Evolutionary conservation across 2,329 filamentous ascomycete species (phyloP).

Genomic region (Bipolaris oryzae): DNA sequence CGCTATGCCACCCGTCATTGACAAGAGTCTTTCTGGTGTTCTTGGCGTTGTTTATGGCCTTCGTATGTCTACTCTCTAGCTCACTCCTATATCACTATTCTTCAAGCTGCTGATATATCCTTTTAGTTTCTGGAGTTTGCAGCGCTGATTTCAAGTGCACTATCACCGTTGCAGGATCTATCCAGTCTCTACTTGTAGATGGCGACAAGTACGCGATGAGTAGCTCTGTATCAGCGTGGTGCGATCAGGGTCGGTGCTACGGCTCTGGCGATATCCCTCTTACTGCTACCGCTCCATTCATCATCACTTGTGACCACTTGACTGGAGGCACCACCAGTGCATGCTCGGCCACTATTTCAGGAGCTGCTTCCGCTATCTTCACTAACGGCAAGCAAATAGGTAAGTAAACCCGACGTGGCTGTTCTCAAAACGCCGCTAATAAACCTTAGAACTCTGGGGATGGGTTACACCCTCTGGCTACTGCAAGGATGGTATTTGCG

Average conservation of each 20-base stretch:
- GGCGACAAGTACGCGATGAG: constrained; percentile 7
- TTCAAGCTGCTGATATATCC: background rate
- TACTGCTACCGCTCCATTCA: constrained; percentile 10
- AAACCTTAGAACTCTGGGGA: constrained; percentile 4
- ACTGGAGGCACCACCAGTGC: background rate
- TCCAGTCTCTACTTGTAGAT: constrained; percentile 12
- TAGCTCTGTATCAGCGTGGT: constrained; percentile 6
- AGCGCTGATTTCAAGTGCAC: constrained; percentile 2
- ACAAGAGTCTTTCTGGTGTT: constrained; percentile 2
- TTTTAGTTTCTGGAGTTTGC: constrained; percentile 6
- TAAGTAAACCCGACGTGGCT: background rate
- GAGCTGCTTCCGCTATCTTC: constrained; percentile 7
- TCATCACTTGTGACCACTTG: constrained; percentile 9
- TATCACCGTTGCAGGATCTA: constrained; percentile 9
- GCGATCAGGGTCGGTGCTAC: constrained; percentile 8
- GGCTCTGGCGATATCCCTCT: constrained; percentile 2
- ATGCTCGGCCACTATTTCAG: constrained; percentile 10
- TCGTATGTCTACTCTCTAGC: background rate
- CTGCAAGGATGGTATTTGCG: constrained; percentile 9
- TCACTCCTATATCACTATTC: background rate
- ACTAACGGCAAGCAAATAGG: constrained; percentile 8
- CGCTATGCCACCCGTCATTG: constrained; percentile 11
- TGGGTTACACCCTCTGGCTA: constrained; percentile 11
- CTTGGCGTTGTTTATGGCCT: constrained; percentile 4
- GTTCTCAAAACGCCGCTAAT: background rate